A percentile compares a stretch with the other conserved stretches of the same genome.
These are phyloP conservation scores for Conticribra weissflogii DNA, from an alignment of 108 stramenopile genomes.

Conservation along the genomic window DNA sequence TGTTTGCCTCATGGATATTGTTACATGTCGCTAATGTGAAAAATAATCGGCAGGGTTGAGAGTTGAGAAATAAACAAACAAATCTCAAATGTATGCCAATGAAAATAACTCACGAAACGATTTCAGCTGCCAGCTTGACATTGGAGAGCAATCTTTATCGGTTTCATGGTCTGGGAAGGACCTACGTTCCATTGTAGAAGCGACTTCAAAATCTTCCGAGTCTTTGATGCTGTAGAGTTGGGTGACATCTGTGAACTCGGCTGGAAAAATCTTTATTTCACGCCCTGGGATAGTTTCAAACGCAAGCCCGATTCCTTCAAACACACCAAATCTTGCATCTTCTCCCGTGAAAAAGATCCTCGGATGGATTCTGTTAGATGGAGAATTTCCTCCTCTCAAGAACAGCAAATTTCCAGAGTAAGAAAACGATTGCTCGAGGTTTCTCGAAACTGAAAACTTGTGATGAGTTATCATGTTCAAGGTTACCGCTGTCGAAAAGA, in stretches of 20 bases:
- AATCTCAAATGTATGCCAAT: background rate
- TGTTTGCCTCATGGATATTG: slow-evolving; percentile 30
- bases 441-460: background rate
- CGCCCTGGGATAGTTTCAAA: background rate
- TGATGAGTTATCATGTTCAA: background rate
- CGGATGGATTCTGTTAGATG: no score
- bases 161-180: slow-evolving; percentile 42
- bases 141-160: slow-evolving; percentile 29
- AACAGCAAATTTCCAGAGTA: background rate
- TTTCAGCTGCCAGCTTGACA: slow-evolving; percentile 28
- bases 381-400: no score
- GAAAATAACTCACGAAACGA: slow-evolving; percentile 27
- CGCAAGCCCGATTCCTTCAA: background rate
- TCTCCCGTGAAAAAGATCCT: no score
- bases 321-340: no score
- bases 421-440: background rate
- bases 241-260: slow-evolving; percentile 35
- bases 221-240: slow-evolving; percentile 26
- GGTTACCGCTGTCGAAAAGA: background rate
- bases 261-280: slow-evolving; percentile 18
- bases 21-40: slow-evolving; percentile 26
- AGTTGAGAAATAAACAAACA: background rate
- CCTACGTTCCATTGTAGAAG: slow-evolving; percentile 27
- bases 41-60: background rate
- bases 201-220: slow-evolving; percentile 21